Percentiles rank a stretch among this genome's conserved stretches.
Evolutionary conservation across 441 rosid species (phyloP).

Genomic region (Syzygium syzygioides): DNA sequence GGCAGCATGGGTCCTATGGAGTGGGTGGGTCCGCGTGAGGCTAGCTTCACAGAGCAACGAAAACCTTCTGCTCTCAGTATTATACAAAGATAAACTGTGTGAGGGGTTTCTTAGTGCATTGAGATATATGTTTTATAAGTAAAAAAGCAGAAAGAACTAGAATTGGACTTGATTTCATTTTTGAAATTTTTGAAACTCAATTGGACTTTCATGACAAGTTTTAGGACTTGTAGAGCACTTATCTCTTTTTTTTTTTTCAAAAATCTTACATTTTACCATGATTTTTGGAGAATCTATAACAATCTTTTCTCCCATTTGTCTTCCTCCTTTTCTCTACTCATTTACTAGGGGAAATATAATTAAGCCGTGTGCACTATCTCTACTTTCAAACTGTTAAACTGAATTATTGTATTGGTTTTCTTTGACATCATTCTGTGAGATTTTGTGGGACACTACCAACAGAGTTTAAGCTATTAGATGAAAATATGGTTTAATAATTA

Average conservation of each 20-base stretch:
- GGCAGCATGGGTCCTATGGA: too few species aligned
- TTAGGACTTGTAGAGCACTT: too few species aligned
- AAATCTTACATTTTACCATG: not conserved
- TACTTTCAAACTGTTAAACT: not conserved
- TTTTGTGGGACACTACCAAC: not conserved
- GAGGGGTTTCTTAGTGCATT: not conserved
- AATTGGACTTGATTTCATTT: not conserved
- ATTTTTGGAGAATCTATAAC: too few species aligned
- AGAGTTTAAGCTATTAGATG: not conserved
- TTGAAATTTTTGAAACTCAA: too few species aligned
- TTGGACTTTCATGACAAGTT: too few species aligned
- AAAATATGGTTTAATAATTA: too few species aligned
- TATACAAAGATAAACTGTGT: not conserved
- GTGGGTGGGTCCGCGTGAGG: not conserved
- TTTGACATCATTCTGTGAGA: not conserved
- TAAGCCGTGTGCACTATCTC: not conserved
- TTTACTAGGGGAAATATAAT: not conserved
- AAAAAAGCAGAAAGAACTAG: not conserved
- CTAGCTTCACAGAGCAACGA: not conserved
- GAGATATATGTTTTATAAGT: not conserved
- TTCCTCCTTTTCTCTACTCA: not conserved
- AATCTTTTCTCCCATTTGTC: not conserved
- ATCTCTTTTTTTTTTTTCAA: not conserved
- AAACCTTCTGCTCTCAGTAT: not conserved
- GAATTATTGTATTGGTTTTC: not conserved